Percentiles rank a stretch among this genome's conserved stretches.
Evolutionary conservation across 2,329 filamentous ascomycete species (phyloP).

Genomic region (Tolypocladium pustulatum): DNA sequence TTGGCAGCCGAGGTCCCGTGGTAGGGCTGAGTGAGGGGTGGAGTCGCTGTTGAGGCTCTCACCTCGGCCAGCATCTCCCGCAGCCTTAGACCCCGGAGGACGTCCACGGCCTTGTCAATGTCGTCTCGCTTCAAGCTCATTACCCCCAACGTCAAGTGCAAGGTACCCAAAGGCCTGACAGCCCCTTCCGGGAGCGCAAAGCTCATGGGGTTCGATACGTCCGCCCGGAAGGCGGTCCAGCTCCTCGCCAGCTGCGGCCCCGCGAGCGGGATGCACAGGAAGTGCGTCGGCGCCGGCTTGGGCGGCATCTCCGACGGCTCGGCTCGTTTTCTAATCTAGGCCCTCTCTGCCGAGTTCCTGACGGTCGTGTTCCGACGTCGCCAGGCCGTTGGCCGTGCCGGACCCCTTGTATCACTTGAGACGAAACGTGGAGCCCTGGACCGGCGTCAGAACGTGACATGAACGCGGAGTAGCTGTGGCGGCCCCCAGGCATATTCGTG

Average conservation of each 20-base stretch:
- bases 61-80: conserved; percentile 26
- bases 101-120: conserved; percentile 28
- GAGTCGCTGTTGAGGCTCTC: conserved; percentile 6
- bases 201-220: conserved; percentile 36
- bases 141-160: conserved; percentile 81
- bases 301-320: conserved; percentile 19
- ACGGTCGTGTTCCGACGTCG: too few relatives aligned
- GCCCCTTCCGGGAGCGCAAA: conserved; percentile 52
- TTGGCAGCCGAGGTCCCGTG: neutral
- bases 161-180: conserved; percentile 64
- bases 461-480: neutral
- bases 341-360: too few relatives aligned
- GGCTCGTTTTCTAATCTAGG: neutral
- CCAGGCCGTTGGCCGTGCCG: neutral
- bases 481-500: neutral
- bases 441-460: neutral
- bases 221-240: conserved; percentile 49
- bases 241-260: conserved; percentile 54
- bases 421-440: neutral
- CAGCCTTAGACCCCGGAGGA: conserved; percentile 27
- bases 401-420: neutral
- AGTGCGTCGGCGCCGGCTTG: conserved; percentile 52
- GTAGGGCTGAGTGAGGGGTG: neutral
- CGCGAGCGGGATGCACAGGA: conserved; percentile 64
- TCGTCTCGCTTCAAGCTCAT: conserved; percentile 57